Evolutionary conservation across 305 asterid species (phyloP).

Genomic region (Fraxinus sp.): DNA sequence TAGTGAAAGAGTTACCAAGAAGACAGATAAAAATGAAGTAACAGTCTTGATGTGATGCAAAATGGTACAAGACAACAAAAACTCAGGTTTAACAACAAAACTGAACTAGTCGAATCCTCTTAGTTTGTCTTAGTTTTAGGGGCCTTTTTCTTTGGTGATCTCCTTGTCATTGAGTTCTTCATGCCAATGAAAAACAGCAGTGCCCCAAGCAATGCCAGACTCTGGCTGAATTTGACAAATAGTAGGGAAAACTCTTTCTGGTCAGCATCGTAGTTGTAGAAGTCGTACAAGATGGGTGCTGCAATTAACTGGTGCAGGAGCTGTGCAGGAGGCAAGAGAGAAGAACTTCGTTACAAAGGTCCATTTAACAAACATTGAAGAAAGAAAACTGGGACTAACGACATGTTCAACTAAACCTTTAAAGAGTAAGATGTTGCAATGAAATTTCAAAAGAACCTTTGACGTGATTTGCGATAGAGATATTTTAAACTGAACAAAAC

Average conservation of each 20-base stretch:
- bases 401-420: background rate
- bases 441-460: background rate
- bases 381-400: background rate
- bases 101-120: slow-evolving; percentile 30
- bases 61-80: slow-evolving; percentile 33
- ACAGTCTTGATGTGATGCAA: slow-evolving; percentile 8
- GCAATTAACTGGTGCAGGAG: slow-evolving; percentile 67
- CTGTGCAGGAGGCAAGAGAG: slow-evolving; percentile 33
- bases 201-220: slow-evolving; percentile 78
- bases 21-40: slow-evolving; percentile 15
- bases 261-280: slow-evolving; percentile 83
- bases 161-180: slow-evolving; percentile 75
- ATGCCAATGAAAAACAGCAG: slow-evolving; percentile 78
- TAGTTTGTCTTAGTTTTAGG: slow-evolving; percentile 64
- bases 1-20: background rate
- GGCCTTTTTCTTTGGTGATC: slow-evolving; percentile 67
- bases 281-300: slow-evolving; percentile 74
- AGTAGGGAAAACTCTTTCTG: slow-evolving; percentile 62
- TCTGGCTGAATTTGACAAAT: slow-evolving; percentile 67
- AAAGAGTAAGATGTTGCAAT: background rate
- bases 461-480: background rate
- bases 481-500: background rate
- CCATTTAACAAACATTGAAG: background rate
- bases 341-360: slow-evolving; percentile 5
- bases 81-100: slow-evolving; percentile 25